These are phyloP conservation scores for Elsinoe arachidis DNA, from an alignment of 2,329 filamentous ascomycete genomes.

Conservation along the genomic window DNA sequence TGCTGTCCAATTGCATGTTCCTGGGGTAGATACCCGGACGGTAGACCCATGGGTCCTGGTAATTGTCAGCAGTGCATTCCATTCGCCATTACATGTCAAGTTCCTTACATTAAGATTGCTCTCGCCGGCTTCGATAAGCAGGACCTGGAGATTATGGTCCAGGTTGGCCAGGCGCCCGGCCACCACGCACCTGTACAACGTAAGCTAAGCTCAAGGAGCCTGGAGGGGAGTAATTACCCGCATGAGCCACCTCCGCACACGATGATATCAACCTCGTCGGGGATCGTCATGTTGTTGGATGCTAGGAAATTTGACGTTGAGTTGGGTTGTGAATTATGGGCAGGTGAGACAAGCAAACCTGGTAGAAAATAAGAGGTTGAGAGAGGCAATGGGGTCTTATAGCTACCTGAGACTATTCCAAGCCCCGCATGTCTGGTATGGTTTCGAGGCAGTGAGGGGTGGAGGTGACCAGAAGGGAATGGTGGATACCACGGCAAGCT, in stretches of 20 bases:
- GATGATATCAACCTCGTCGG: conserved; percentile 74
- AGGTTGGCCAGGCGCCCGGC: conserved; percentile 59
- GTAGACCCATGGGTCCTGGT: conserved; percentile 61
- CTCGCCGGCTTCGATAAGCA: conserved; percentile 63
- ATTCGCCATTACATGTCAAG: neutral
- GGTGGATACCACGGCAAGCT: conserved; percentile 8
- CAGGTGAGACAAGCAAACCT: conserved; percentile 3
- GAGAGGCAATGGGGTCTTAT: conserved; percentile 4
- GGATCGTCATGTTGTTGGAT: conserved; percentile 48
- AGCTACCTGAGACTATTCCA: neutral
- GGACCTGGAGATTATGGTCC: conserved; percentile 62
- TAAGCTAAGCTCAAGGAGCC: conserved; percentile 16
- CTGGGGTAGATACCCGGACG: conserved; percentile 65
- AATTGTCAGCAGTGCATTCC: neutral
- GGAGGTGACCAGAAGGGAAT: neutral
- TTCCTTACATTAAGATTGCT: conserved; percentile 54
- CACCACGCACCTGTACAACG: conserved; percentile 37
- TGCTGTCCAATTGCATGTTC: conserved; percentile 73
- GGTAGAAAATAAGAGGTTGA: neutral
- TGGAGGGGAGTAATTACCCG: conserved; percentile 37
- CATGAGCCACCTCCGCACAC: conserved; percentile 67
- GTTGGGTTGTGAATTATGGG: neutral
- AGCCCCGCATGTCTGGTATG: conserved; percentile 5
- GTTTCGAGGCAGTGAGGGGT: neutral
- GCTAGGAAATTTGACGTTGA: neutral